Evolutionary conservation across 1,139 yeast species (phyloP), one percentile per base, ranked within the genome.

Genomic region (Lodderomyces oxycetoniae): DNA sequence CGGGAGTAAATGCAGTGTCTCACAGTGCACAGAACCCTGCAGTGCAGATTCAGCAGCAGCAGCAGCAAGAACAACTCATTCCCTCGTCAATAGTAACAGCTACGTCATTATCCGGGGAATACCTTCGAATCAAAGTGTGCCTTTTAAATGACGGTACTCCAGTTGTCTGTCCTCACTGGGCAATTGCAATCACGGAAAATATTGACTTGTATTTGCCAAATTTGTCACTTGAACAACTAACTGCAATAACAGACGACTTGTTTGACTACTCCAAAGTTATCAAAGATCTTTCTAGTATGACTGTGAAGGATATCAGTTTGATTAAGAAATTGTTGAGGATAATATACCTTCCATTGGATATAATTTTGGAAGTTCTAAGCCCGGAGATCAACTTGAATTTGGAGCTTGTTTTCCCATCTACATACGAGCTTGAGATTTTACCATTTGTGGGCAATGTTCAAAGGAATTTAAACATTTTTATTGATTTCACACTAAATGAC

Each of bases 71-170:
- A 37, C 48, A 8, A 23, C 26, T 17, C 0, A 47, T 78, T 5
- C 66, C 81, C 25, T 79, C 94, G 4, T 78, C 48, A 11, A 43
- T 87, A 50, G 95, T 91, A 12, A 89, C 97, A 0, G 93, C 96
- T 0, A 87, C 96, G 0, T 88, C 96, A 1, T 64, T 91, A 34
- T 74, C 81, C 13, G 97, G 97, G 3, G 81, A 77, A 39, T 91
- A 87, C 52, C 67, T 80, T 31, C 71, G 85, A 33, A 63, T 87
- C 13, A 76, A 74, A 41, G 79, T 89, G 1, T 83, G 88, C 42
- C 55, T 83, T 23, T 71, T 91, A 14, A 74, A 76, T 41, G 98
- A 91, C 59, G 87, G 89, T 10, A 83, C 93, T 0, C 91, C 96
- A 0, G 74, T 89, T 21, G 88, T 86, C 2, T 77, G 93, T 43